Evolutionary conservation across 169 alveolate species (phyloP).

Genomic region (Plasmodium inui): DNA sequence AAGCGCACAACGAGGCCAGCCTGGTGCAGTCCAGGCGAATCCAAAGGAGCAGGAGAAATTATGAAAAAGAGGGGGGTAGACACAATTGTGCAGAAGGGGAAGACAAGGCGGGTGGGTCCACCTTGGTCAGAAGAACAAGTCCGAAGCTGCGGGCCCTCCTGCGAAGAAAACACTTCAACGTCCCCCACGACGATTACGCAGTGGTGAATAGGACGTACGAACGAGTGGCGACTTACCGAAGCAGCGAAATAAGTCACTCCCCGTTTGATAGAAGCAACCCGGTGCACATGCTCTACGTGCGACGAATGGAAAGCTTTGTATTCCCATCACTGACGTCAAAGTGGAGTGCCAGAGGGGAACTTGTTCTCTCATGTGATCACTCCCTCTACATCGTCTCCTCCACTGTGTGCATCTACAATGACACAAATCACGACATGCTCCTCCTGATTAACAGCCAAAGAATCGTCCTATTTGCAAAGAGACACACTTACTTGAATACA

Average conservation of each 20-base stretch:
- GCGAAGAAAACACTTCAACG: not conserved
- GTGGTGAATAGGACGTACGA: conserved; percentile 20
- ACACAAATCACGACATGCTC: conserved; percentile 25
- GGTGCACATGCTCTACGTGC: conserved; percentile 6
- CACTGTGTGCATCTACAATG: conserved; percentile 35
- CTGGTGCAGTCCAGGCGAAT: not conserved
- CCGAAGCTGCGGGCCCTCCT: not conserved
- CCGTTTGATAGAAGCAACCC: not conserved
- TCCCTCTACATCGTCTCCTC: conserved; percentile 6
- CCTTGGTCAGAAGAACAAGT: not conserved
- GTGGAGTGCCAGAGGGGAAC: not conserved
- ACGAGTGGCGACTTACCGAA: not conserved
- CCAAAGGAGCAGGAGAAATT: not conserved
- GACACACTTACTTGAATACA: conserved; percentile 2
- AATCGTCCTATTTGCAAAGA: conserved; percentile 17
- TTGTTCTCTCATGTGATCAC: not conserved
- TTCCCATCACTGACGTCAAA: conserved; percentile 11
- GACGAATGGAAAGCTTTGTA: not conserved
- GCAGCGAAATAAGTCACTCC: conserved; percentile 2
- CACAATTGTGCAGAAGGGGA: not conserved
- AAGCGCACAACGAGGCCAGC: not conserved
- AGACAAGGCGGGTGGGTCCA: not conserved
- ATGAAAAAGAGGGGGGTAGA: not conserved
- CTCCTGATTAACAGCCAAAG: conserved; percentile 30
- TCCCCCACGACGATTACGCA: not conserved